These are phyloP conservation scores for Pseudogymnoascus sp. DNA, from an alignment of 2,329 filamentous ascomycete genomes.

Conservation along the genomic window DNA sequence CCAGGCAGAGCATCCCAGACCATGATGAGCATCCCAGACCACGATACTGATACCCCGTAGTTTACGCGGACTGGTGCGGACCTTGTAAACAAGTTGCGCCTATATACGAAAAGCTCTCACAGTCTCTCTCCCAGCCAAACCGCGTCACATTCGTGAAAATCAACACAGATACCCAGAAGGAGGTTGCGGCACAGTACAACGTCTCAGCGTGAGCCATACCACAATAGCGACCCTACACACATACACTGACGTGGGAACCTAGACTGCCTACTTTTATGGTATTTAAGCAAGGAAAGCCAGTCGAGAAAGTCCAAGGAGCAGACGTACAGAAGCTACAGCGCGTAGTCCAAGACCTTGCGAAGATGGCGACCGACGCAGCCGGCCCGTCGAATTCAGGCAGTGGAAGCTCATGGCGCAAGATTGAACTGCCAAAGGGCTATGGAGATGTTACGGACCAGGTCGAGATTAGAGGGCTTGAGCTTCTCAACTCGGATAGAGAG, in stretches of 20 bases:
- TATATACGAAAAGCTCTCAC: constrained; percentile 69
- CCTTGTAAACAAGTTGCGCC: constrained; percentile 81
- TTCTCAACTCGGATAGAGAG: constrained; percentile 78
- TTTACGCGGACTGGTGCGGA: constrained; percentile 81
- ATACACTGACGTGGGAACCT: neutral
- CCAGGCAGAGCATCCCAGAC: constrained; percentile 9
- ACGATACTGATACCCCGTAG: constrained; percentile 37
- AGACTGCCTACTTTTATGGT: constrained; percentile 86
- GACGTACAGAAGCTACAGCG: constrained; percentile 62
- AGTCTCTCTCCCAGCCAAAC: constrained; percentile 60
- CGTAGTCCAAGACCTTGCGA: constrained; percentile 57
- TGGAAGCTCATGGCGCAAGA: constrained; percentile 60
- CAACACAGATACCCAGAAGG: constrained; percentile 69
- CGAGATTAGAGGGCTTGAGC: constrained; percentile 70
- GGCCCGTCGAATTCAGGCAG: constrained; percentile 33
- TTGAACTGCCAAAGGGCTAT: constrained; percentile 70
- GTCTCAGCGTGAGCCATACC: constrained; percentile 51
- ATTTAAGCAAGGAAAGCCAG: constrained; percentile 63
- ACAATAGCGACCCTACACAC: neutral
- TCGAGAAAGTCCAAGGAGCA: constrained; percentile 65
- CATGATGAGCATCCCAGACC: constrained; percentile 9
- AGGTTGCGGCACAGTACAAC: constrained; percentile 64
- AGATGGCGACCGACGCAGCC: constrained; percentile 49
- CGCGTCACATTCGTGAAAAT: constrained; percentile 80
- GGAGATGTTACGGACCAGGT: constrained; percentile 74